Evolutionary conservation across 768 basidiomycete species (phyloP).

Genomic region (Ramaria sp.): DNA sequence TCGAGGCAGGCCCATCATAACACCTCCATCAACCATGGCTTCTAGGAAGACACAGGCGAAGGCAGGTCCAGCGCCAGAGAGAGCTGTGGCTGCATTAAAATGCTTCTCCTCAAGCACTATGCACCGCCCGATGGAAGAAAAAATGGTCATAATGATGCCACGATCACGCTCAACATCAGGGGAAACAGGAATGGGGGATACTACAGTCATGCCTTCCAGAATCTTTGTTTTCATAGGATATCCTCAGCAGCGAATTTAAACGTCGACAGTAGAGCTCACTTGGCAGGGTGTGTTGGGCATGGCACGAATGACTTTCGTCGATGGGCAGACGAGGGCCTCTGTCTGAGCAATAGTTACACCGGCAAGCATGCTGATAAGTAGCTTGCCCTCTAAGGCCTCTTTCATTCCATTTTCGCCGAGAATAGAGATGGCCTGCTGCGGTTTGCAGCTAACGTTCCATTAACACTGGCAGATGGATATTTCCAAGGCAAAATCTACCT

Average conservation of each 20-base stretch:
- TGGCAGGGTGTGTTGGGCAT: constrained; percentile 99
- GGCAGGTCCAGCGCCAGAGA: constrained; percentile 93
- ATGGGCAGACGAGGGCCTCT: constrained; percentile 55
- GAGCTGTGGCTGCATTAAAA: constrained; percentile 95
- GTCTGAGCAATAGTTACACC: constrained; percentile 87
- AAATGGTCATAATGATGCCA: constrained; percentile 78
- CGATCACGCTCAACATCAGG: constrained; percentile 48
- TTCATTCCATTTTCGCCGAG: constrained; percentile 64
- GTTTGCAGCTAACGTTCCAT: constrained; percentile 66
- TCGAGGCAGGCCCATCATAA: constrained; percentile 98
- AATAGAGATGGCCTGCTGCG: constrained; percentile 72
- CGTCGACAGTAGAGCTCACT: constrained; percentile 31
- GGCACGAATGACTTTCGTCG: constrained; percentile 82
- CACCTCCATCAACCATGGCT: constrained; percentile 97
- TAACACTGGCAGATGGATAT: not conserved
- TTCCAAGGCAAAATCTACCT: constrained; percentile 44
- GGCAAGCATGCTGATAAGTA: constrained; percentile 95
- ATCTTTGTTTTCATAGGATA: constrained; percentile 51
- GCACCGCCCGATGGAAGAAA: constrained; percentile 93
- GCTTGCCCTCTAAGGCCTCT: constrained; percentile 79
- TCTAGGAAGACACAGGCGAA: constrained; percentile 96
- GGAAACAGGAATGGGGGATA: constrained; percentile 58
- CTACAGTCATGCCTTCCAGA: constrained; percentile 96
- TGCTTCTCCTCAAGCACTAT: constrained; percentile 97
- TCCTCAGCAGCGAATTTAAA: not conserved